Base-by-base conservation (phyloP, 1,284 basidiomycete genomes). In the Moesziomyces globuligerus region DNA sequence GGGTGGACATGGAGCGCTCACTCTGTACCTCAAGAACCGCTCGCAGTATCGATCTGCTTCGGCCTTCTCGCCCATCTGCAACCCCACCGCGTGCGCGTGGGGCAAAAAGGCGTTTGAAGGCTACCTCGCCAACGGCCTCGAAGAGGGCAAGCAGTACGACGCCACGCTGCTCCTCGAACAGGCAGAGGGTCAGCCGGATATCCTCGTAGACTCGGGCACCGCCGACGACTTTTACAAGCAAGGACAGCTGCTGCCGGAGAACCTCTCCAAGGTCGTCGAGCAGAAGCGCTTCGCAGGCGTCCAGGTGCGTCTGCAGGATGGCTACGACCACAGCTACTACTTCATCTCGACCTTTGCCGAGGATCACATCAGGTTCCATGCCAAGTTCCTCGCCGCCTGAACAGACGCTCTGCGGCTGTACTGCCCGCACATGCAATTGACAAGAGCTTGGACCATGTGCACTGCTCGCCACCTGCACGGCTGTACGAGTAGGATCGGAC, bases 1-100 rank as follows among this genome's bases (percentile, higher is more conserved):
- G 94, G 95, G 95, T 60, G 94, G 95, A 2, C 94, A 97, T 82
- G 96, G 95, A 18, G 94, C 96, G 7, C 86, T 99, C 24, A 91
- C 91, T 3, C 85, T 97, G 46, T 98, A 98, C 84, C 89, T 98
- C 50, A 87, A 89, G 58, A 80, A 88, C 84, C 57, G 89, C 84
- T 36, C 37, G 7, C 54, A 87, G 65, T 98, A 91, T 85, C 89
- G 89, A 61, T 94, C 92, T 21, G 90, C 87, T n/a, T 95, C 93
- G 10, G 96, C 93, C 0, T 98, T 98, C 82, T 86, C 95, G 21
- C 94, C 95, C 1, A 91, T 97, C 65, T 85, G 89, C 75, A 96
- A 98, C 84, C 94, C 96, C 0, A 89, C 90, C 13, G 86, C 89
- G 46, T 91, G 90, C 49, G 89, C 90, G 0, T 97, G 95, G 94